Percentiles rank a stretch among this genome's conserved stretches.
phyloP scores from a whole-genome alignment of 2,329 filamentous ascomycete species.

The Colletotrichum liriopes region DNA sequence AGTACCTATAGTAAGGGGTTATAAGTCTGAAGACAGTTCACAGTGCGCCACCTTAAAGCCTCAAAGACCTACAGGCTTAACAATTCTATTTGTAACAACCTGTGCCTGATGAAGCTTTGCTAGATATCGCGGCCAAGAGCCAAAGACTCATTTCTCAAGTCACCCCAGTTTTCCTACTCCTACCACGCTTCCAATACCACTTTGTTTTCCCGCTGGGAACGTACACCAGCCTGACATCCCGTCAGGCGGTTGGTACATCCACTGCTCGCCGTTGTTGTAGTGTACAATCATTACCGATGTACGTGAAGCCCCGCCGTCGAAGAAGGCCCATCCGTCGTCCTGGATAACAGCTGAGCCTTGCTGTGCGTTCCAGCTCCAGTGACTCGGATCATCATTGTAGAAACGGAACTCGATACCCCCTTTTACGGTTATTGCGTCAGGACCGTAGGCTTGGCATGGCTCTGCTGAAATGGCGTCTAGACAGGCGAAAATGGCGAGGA shows the following conservation, averaged over 20 bases:
- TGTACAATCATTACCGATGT: background rate
- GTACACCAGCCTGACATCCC: background rate
- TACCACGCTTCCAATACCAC: background rate
- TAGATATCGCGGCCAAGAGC: too few relatives aligned
- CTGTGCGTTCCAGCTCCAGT: constrained; percentile 15
- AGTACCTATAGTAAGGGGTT: too few relatives aligned
- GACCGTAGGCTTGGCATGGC: background rate
- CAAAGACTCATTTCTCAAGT: too few relatives aligned
- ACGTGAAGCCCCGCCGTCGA: background rate
- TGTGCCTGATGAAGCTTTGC: too few relatives aligned
- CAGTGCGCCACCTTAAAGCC: too few relatives aligned
- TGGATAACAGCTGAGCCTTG: background rate
- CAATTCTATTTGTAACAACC: too few relatives aligned
- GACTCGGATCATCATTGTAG: background rate
- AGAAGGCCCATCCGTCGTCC: constrained; percentile 10
- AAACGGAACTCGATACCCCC: background rate
- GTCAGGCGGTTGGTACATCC: background rate
- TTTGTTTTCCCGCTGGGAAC: background rate
- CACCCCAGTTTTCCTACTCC: too few relatives aligned
- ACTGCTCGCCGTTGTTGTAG: background rate
- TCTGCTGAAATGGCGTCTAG: background rate
- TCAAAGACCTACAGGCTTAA: too few relatives aligned
- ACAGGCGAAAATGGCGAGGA: background rate
- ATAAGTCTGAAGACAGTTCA: too few relatives aligned
- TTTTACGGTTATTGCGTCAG: background rate